Base-by-base conservation (phyloP, 108 stramenopile species). In the Discostella pseudostelligera region DNA sequence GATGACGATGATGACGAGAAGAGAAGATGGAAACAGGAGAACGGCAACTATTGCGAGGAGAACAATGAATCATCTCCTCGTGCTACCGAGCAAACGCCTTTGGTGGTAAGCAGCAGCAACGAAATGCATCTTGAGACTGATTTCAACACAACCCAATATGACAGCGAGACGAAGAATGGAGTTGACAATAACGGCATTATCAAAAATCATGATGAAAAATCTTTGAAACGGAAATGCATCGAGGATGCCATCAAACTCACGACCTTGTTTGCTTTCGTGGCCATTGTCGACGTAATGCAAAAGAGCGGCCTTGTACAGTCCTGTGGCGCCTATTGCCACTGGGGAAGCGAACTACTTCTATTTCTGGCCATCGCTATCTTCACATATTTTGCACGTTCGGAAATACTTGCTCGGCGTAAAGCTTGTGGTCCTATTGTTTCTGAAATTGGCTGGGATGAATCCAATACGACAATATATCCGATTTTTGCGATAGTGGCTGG, bases 401-500 rank as follows among this genome's bases (percentile, higher is more conserved):
- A 4, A 7, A 59, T 59, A 37, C 57, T 59, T 13, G 13, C 11
- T 3, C 12, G 57, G 28, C 57, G 32, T 3, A 28, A 22, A 4
- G 3, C 28, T 2, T 24, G 57, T 14, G 57, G 35, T 32, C 35
- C 57, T 14, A 10, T 39, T 37, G 13, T 39, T 37, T 59, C 57
- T 24, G 86, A 87, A 60, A 78, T 87, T 14, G 62, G 79, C 24
- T 87, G 86, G 86, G 62, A 80, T 37, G 44, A 64, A 11, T 29
- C 40, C 1, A 65, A 74, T 47, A 84, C 86, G 4, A 36, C 83
- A 0, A 28, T 72, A 39, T 87, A 84, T 60, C 86, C 86, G 0
- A 26, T 32, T 13, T 32, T 87, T 11, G 83, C 82, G 48, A 79
- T 80, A 53, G 69, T 83, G 6, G 86, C 86, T 6, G 86, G 62